Evolutionary conservation across 106 monocot genomes (phyloP).

Genomic region (Narthecium ossifragum): DNA sequence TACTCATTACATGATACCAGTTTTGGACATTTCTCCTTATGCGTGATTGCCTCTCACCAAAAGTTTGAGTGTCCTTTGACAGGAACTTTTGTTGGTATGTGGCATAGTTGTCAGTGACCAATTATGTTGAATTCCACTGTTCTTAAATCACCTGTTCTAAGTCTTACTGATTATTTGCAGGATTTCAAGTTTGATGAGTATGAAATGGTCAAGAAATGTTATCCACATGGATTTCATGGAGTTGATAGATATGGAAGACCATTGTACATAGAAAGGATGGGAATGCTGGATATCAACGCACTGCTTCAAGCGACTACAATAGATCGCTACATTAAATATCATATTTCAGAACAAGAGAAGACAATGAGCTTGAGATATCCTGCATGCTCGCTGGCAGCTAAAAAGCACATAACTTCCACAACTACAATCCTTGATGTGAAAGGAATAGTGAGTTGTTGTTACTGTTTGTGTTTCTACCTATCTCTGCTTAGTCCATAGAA

Average conservation of each 20-base stretch:
- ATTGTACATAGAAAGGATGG: conserved; percentile 67
- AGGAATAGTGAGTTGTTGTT: conserved; percentile 43
- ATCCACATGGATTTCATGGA: conserved; percentile 73
- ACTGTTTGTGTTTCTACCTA: background rate
- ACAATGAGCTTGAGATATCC: conserved; percentile 52
- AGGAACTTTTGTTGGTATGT: too few relatives aligned
- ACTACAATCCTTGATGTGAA: conserved; percentile 54
- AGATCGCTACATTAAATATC: conserved; percentile 57
- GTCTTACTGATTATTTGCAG: conserved; percentile 14
- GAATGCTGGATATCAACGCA: conserved; percentile 30
- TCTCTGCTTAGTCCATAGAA: too few relatives aligned
- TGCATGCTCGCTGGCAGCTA: conserved; percentile 59
- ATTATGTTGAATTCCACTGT: background rate
- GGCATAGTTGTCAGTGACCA: background rate
- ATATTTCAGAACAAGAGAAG: conserved; percentile 60
- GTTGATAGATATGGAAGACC: conserved; percentile 67
- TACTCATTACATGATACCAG: too few relatives aligned
- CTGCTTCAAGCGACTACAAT: conserved; percentile 35
- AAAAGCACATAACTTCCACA: conserved; percentile 43
- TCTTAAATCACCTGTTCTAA: background rate
- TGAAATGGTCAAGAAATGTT: conserved; percentile 47
- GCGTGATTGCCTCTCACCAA: too few relatives aligned
- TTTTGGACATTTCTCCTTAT: too few relatives aligned
- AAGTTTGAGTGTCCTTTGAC: too few relatives aligned
- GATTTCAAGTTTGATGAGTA: conserved; percentile 50